These are phyloP conservation scores for Ascochyta koolunga DNA, from an alignment of 2,329 filamentous ascomycete species.

Conservation along the genomic window DNA sequence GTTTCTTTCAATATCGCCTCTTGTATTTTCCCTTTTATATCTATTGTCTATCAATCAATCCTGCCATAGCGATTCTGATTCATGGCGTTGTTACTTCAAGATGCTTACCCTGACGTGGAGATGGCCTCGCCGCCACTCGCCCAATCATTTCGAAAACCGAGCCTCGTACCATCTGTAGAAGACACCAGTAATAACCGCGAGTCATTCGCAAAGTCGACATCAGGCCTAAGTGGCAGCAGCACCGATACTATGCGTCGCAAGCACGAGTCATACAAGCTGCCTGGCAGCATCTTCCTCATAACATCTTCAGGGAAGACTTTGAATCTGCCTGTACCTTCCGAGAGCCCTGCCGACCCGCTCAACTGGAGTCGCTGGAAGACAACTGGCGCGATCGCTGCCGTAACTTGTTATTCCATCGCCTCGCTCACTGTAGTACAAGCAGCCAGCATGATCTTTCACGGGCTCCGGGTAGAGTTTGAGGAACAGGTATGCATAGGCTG, in stretches of 20 bases:
- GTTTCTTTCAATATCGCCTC: background rate
- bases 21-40: background rate
- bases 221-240: background rate
- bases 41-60: background rate
- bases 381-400: slow-evolving; percentile 23
- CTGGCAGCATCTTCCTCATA: slow-evolving; percentile 35
- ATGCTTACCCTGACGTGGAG: slow-evolving; percentile 22
- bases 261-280: slow-evolving; percentile 34
- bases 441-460: slow-evolving; percentile 21
- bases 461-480: slow-evolving; percentile 21
- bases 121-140: slow-evolving; percentile 20
- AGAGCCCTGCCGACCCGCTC: slow-evolving; percentile 32
- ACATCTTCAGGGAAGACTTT: slow-evolving; percentile 29
- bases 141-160: slow-evolving; percentile 21
- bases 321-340: slow-evolving; percentile 33
- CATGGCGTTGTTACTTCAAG: slow-evolving; percentile 5
- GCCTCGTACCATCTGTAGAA: slow-evolving; percentile 11
- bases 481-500: slow-evolving; percentile 15
- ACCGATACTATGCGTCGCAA: slow-evolving; percentile 13
- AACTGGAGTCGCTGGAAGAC: slow-evolving; percentile 33
- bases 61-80: background rate
- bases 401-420: slow-evolving; percentile 22
- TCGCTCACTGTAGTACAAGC: slow-evolving; percentile 29
- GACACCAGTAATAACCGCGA: background rate
- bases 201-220: background rate